Base-by-base conservation (phyloP, 192 early-diverging fungal species). In the Backusella luteola region DNA sequence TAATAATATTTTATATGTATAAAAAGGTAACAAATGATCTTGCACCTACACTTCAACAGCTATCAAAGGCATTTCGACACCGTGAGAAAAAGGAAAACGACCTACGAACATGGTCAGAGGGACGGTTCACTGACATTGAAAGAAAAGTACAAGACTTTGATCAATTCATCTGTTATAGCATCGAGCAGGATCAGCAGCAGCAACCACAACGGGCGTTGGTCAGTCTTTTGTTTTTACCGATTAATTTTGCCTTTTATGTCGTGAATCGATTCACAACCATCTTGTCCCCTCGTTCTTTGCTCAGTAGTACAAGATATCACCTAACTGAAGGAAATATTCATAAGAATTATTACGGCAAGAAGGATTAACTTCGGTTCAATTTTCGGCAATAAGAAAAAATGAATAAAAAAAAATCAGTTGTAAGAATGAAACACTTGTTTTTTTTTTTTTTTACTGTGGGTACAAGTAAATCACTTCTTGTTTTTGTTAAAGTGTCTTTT, bases 91-190 rank as follows among this genome's bases (percentile, higher is more conserved):
- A 86, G 75, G 89, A 90, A 76, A 77, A 76, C 34, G 49, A 77
- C 19, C 77, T 90, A 14, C 79, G 87, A 21, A 79, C 83, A 14
- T 88, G 87, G 73, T 83, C 87, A 12, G 86, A 90, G 34, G 87
- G 87, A 14, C 78, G 82, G 19, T 90, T 90, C 41, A 73, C 79
- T 11, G 73, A 56, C 59, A 76, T 90, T 1, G 87, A 90, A 21
- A 71, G 84, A 38, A 88, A 87, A 71, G 67, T 90, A 21, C 82
- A 83, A 26, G 87, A 88, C 73, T 87, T 85, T 75, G 89, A 90
- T 67, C 79, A 79, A 0, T 79, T 83, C 46, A 84, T 88, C 46
- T 69, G 79, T 12, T 87, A 83, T 63, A 81, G 80, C 14, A 77
- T 90, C 9, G 86, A 88, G 32, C 84, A 88, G 52, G 89, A 90